Conservation (phyloP, 2,329 filamentous ascomycete genomes). For the Aspergillus clavatus region DNA sequence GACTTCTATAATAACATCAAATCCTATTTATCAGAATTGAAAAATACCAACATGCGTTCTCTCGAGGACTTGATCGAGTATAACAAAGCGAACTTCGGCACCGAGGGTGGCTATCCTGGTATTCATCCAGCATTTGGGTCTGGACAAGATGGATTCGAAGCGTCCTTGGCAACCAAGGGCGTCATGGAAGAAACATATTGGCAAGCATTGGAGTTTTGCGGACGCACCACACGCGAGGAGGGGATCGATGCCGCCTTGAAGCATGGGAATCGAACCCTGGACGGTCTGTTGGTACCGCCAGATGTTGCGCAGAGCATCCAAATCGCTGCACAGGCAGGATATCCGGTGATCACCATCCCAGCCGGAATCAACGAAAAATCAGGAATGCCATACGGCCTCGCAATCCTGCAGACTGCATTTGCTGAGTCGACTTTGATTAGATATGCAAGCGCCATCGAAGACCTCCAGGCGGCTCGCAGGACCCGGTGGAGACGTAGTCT, state of each 20-base stretch:
- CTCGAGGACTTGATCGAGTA: constrained; percentile 63
- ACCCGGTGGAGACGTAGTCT: constrained; percentile 46
- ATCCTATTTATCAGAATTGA: constrained; percentile 58
- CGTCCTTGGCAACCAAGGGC: constrained; percentile 58
- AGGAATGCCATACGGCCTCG: constrained; percentile 60
- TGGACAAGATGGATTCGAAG: constrained; percentile 67
- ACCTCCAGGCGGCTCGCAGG: constrained; percentile 46
- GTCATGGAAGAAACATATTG: constrained; percentile 61
- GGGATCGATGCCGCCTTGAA: constrained; percentile 66
- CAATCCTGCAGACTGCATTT: constrained; percentile 58
- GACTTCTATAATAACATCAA: constrained; percentile 59
- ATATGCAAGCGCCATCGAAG: constrained; percentile 61
- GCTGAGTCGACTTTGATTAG: constrained; percentile 54
- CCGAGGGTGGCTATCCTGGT: constrained; percentile 61
- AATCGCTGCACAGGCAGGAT: constrained; percentile 70
- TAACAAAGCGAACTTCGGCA: constrained; percentile 59
- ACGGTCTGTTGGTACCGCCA: constrained; percentile 63
- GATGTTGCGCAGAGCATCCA: constrained; percentile 65
- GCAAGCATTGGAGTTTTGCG: constrained; percentile 60
- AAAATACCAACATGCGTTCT: constrained; percentile 55
- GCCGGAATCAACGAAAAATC: constrained; percentile 51
- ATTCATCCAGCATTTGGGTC: constrained; percentile 61
- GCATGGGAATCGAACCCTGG: constrained; percentile 44
- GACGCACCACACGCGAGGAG: constrained; percentile 54
- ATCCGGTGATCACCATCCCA: constrained; percentile 67